Evolutionary conservation across 2,329 filamentous ascomycete genomes (phyloP).

Genomic region (Teratosphaeria destructans): DNA sequence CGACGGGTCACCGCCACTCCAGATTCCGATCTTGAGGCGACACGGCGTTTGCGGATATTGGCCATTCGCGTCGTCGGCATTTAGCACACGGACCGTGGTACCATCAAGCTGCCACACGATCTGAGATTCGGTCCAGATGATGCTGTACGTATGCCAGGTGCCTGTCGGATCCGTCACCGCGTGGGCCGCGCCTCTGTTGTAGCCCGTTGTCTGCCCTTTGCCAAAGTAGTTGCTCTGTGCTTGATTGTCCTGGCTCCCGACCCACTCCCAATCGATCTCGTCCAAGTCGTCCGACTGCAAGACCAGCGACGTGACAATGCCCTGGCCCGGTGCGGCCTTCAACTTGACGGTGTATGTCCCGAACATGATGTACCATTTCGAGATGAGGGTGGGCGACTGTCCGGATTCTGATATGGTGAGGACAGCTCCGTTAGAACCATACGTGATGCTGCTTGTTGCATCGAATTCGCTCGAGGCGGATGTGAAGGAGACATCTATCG

Average conservation of each 20-base stretch:
- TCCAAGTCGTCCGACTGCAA: constrained; percentile 85
- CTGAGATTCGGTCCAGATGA: constrained; percentile 82
- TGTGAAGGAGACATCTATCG: constrained; percentile 76
- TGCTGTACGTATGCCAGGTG: constrained; percentile 71
- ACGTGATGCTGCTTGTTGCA: constrained; percentile 55
- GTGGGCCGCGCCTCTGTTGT: constrained; percentile 80
- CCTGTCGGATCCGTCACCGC: constrained; percentile 57
- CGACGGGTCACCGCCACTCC: constrained; percentile 77
- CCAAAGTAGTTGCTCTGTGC: constrained; percentile 98
- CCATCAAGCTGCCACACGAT: constrained; percentile 82
- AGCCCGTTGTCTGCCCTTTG: constrained; percentile 75
- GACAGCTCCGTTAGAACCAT: constrained; percentile 63
- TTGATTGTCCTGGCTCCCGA: constrained; percentile 63
- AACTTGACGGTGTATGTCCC: constrained; percentile 77
- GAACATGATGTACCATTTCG: constrained; percentile 99
- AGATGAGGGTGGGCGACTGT: constrained; percentile 75
- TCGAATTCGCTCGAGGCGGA: constrained; percentile 68
- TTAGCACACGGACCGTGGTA: constrained; percentile 64
- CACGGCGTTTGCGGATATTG: constrained; percentile 95
- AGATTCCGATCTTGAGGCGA: constrained; percentile 84
- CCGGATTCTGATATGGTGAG: constrained; percentile 72
- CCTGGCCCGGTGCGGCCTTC: constrained; percentile 76
- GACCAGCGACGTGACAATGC: constrained; percentile 88
- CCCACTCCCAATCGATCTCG: constrained; percentile 96
- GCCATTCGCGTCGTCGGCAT: constrained; percentile 54